These are phyloP conservation scores for Aspergillus transmontanensis DNA, from an alignment of 2,329 filamentous ascomycete genomes.

Conservation along the genomic window DNA sequence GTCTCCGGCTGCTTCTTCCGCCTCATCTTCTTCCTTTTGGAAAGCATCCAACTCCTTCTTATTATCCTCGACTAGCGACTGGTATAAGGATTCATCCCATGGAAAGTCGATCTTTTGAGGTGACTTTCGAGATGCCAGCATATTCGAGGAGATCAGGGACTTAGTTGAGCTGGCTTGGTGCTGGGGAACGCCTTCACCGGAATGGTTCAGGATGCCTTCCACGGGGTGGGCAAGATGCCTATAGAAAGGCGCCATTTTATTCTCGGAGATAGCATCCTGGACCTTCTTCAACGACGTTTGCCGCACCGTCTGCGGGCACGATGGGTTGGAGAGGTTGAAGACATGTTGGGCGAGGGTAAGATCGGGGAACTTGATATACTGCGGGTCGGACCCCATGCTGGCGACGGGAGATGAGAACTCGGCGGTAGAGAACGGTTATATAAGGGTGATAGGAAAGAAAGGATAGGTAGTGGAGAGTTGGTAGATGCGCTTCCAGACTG, in stretches of 20 bases:
- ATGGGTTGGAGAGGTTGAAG: constrained; percentile 67
- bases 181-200: constrained; percentile 64
- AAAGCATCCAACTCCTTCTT: constrained; percentile 74
- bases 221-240: constrained; percentile 65
- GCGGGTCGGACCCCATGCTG: constrained; percentile 64
- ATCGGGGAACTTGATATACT: constrained; percentile 66
- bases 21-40: constrained; percentile 89
- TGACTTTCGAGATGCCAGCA: constrained; percentile 72
- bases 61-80: constrained; percentile 74
- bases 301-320: constrained; percentile 55
- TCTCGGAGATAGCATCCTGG: constrained; percentile 64
- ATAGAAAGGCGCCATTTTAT: constrained; percentile 70
- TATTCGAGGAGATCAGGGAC: constrained; percentile 65
- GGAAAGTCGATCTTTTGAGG: constrained; percentile 69
- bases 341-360: constrained; percentile 67
- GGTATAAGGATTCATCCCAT: constrained; percentile 90
- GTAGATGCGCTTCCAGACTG: constrained; percentile 21
- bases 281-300: constrained; percentile 62
- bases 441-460: constrained; percentile 11
- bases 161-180: constrained; percentile 50
- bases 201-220: constrained; percentile 76
- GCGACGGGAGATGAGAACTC: constrained; percentile 23
- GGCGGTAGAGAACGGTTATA: not conserved
- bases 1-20: constrained; percentile 92
- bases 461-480: constrained; percentile 17